Conservation (phyloP, 352 stramenopile genomes). For the Phytophthora syringae region DNA sequence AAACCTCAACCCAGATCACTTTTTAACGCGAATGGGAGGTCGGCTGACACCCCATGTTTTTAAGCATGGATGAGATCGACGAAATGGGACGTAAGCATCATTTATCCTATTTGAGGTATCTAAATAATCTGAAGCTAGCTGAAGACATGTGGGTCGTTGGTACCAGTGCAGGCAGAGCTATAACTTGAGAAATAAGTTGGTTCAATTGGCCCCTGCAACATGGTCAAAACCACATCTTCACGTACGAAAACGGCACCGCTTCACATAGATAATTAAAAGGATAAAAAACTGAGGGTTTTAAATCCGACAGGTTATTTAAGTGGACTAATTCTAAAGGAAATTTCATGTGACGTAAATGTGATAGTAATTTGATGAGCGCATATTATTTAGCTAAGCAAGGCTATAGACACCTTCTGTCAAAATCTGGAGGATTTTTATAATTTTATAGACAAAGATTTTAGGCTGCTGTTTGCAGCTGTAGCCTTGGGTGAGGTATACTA, state of each 20-base stretch:
- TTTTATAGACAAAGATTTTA: not conserved
- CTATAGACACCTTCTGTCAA: not conserved
- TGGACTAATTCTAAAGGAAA: not conserved
- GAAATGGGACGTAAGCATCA: not conserved
- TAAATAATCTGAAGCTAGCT: not conserved
- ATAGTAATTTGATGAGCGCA: constrained; percentile 9
- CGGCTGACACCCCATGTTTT: not conserved
- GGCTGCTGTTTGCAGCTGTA: not conserved
- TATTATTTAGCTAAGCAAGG: constrained; percentile 2
- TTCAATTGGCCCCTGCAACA: too few relatives aligned
- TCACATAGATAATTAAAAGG: not conserved
- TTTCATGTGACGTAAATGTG: not conserved
- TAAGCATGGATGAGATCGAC: not conserved
- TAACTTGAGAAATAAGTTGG: not conserved
- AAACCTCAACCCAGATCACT: not conserved
- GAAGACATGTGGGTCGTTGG: constrained; percentile 2
- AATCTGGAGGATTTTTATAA: not conserved
- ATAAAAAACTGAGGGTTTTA: not conserved
- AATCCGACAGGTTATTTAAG: not conserved
- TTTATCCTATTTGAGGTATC: not conserved
- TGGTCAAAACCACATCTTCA: too few relatives aligned
- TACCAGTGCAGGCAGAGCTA: not conserved
- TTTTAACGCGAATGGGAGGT: not conserved
- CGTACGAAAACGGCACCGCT: not conserved
- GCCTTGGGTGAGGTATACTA: not conserved